Base-by-base conservation (phyloP, 352 stramenopile species). In the Detonula confervacea region DNA sequence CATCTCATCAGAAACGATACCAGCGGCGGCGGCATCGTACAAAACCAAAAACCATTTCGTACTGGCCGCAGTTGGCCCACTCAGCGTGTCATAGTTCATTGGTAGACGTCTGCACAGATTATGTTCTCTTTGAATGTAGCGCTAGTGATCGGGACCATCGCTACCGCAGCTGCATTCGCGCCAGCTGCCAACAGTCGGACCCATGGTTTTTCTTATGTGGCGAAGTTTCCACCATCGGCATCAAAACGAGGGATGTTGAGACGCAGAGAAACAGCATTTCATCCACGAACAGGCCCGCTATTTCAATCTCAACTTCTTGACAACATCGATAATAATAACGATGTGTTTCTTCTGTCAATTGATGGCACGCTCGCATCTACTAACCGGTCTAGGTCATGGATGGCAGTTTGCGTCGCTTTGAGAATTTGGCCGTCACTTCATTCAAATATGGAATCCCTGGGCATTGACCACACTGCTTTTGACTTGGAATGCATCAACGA, bases 361-460 rank as follows among this genome's bases (percentile, higher is more conserved):
- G 67, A 83, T 44, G 75, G 75, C n/a, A 73, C 75, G 24, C 75
- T 83, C 25, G 56, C 70, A 39, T 75, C 75, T 18, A 69, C 62
- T 1, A 51, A 20, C 22, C 35, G 47, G 3, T 78, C 56, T 16
- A 65, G 49, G 39, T 78, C 75, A 61, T 37, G 18, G 2, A 46
- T 83, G 54, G 66, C 75, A n/a, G 65, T 83, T 55, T 49, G 60
- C 44, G 75, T 61, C 22, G 75, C 75, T 20, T 56, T 83, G n/a
- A 63, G 47, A 37, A 62, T 83, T 16, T 83, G 75, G 75, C 75
- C 75, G 29, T 65, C 75, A 0, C 25, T 83, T 2, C n/a, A 33
- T 12, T 66, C 60, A 29, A 51, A 30, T 8, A 72, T 77, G 42
- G 42, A 79, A 20, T 55, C 57, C 12, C 59, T 83, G 22, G 66